Evolutionary conservation across 2,329 filamentous ascomycete species (phyloP).

Genomic region (Macrophomina pseudophaseolina): DNA sequence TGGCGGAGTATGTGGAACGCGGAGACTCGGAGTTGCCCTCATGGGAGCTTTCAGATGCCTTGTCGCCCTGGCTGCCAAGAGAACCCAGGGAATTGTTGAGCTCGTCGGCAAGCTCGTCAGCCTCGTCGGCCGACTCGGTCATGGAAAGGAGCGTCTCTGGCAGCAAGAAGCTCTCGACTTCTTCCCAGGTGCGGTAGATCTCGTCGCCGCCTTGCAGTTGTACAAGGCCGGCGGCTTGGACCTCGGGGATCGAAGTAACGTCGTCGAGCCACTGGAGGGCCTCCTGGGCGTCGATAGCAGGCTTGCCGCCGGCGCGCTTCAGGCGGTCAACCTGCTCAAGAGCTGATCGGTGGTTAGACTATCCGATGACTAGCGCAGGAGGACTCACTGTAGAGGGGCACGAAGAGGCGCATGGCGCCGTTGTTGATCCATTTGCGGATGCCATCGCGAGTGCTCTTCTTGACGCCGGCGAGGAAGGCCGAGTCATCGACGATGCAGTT

Average conservation of each 20-base stretch:
- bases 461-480: slow-evolving; percentile 56
- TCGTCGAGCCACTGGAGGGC: slow-evolving; percentile 58
- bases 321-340: slow-evolving; percentile 53
- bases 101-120: slow-evolving; percentile 44
- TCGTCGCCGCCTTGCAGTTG: slow-evolving; percentile 56
- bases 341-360: slow-evolving; percentile 42
- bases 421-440: slow-evolving; percentile 58
- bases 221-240: slow-evolving; percentile 42
- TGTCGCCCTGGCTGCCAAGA: slow-evolving; percentile 39
- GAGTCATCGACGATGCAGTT: slow-evolving; percentile 61
- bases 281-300: slow-evolving; percentile 53
- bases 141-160: slow-evolving; percentile 57
- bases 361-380: slow-evolving; percentile 8
- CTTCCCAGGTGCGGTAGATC: slow-evolving; percentile 53
- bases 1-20: slow-evolving; percentile 43
- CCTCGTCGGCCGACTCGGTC: slow-evolving; percentile 47
- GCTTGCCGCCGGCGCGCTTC: slow-evolving; percentile 48
- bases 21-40: slow-evolving; percentile 50
- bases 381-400: slow-evolving; percentile 56
- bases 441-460: slow-evolving; percentile 57
- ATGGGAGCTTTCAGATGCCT: slow-evolving; percentile 50
- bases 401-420: slow-evolving; percentile 56
- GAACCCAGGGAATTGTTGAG: slow-evolving; percentile 44
- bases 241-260: slow-evolving; percentile 52
- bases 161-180: slow-evolving; percentile 56